Percentiles rank a stretch among this genome's conserved stretches.
Conservation (phyloP, 2,329 filamentous ascomycete species). For the Trichoderma sp. region DNA sequence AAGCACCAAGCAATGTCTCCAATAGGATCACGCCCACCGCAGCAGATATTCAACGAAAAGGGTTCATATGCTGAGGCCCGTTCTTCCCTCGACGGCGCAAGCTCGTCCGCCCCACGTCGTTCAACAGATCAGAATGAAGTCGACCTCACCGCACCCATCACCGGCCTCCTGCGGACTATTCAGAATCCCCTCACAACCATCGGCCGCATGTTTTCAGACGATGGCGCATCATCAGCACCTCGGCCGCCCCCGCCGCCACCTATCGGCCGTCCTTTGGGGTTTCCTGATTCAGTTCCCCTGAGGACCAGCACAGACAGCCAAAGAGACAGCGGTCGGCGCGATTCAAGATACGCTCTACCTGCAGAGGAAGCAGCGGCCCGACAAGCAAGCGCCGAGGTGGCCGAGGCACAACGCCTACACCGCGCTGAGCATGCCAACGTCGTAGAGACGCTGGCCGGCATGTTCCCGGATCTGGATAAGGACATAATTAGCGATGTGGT, state of each 20-base stretch:
- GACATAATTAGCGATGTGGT: conserved; percentile 98
- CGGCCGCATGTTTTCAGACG: conserved; percentile 87
- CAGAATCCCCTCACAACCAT: conserved; percentile 90
- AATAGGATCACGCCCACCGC: conserved; percentile 33
- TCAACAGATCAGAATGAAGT: conserved; percentile 59
- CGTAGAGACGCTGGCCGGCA: conserved; percentile 89
- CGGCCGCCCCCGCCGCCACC: conserved; percentile 40
- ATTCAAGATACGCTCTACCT: conserved; percentile 52
- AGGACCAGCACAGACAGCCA: not conserved
- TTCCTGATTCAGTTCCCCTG: not conserved
- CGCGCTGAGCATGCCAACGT: conserved; percentile 84
- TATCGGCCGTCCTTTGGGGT: conserved; percentile 25
- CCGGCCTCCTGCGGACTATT: conserved; percentile 83
- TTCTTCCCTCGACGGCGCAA: conserved; percentile 44
- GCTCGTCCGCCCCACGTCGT: conserved; percentile 46
- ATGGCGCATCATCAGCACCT: conserved; percentile 45
- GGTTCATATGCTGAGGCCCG: conserved; percentile 33
- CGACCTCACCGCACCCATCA: conserved; percentile 71
- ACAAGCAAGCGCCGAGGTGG: conserved; percentile 86
- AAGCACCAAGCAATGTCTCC: conserved; percentile 67
- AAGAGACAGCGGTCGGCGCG: conserved; percentile 32
- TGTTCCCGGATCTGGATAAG: conserved; percentile 94
- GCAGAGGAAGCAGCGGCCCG: conserved; percentile 87
- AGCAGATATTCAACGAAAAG: conserved; percentile 49
- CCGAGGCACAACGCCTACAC: conserved; percentile 82